Conservation (phyloP, 345 rosid species). For the Melaleuca quinquenervia region DNA sequence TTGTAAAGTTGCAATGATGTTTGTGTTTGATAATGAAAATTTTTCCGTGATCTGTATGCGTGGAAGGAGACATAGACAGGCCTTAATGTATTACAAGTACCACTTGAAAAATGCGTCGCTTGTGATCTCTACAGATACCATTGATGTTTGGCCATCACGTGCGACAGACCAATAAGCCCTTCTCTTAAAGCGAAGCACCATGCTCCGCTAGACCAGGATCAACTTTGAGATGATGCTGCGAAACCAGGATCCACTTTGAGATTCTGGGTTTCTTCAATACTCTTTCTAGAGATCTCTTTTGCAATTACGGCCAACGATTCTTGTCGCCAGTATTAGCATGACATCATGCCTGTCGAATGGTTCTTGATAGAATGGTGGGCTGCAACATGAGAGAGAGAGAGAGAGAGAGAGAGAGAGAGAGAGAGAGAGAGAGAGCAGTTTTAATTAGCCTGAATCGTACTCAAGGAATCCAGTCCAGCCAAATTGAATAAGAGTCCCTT, state of each 20-base stretch:
- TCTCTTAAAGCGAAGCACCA: background rate
- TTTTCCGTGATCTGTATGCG: background rate
- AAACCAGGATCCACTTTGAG: too few relatives aligned
- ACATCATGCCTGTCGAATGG: background rate
- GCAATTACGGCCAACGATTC: background rate
- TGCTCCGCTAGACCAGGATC: too few relatives aligned
- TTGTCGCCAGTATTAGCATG: background rate
- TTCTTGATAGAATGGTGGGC: background rate
- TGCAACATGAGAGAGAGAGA: background rate
- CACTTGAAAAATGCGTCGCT: background rate
- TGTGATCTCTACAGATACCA: background rate
- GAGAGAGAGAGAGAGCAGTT: background rate
- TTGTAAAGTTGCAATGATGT: constrained; percentile 50
- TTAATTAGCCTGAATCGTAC: background rate
- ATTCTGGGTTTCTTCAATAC: background rate
- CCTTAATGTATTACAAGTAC: background rate
- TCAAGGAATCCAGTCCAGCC: background rate
- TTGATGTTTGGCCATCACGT: background rate
- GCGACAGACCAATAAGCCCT: background rate
- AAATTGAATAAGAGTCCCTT: background rate
- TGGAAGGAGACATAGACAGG: background rate
- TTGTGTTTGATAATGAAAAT: background rate
- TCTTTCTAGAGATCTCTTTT: background rate
- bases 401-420: background rate
- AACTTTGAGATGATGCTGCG: too few relatives aligned